A percentile compares a stretch with the other conserved stretches of the same genome.
These are phyloP conservation scores for Phallus indusiatus DNA, from an alignment of 768 basidiomycete genomes.

Conservation along the genomic window DNA sequence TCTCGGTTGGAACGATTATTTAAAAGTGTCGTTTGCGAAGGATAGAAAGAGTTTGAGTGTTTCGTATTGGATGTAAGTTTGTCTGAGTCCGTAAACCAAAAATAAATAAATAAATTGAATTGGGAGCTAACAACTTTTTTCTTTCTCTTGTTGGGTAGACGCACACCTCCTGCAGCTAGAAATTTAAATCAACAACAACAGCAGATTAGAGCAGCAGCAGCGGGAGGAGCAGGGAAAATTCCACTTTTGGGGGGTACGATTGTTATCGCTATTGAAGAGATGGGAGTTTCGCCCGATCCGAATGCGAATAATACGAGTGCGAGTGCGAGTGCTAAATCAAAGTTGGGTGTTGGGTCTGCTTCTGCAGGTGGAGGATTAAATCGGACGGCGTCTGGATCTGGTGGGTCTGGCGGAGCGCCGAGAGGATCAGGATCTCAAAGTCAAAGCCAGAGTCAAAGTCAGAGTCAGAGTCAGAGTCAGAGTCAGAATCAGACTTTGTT, in stretches of 20 bases:
- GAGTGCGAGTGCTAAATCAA: not conserved
- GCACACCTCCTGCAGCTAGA: conserved; percentile 27
- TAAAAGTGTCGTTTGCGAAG: conserved; percentile 60
- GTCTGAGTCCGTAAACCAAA: not conserved
- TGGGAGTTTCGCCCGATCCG: conserved; percentile 7
- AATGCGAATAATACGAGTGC: no score
- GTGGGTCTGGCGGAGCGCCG: conserved; percentile 36
- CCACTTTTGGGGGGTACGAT: conserved; percentile 64
- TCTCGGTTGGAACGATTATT: conserved; percentile 78
- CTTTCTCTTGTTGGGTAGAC: conserved; percentile 21
- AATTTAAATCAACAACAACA: conserved; percentile 16
- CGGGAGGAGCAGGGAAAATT: no score
- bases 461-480: conserved; percentile 36
- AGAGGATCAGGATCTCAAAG: conserved; percentile 46
- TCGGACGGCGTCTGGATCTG: conserved; percentile 27
- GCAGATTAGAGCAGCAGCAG: conserved; percentile 19
- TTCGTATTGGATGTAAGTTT: conserved; percentile 78
- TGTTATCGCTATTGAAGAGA: conserved; percentile 59
- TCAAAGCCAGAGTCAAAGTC: conserved; percentile 29
- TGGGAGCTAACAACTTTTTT: not conserved
- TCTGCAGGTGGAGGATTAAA: not conserved
- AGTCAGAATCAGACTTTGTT: conserved; percentile 54
- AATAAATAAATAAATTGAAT: not conserved
- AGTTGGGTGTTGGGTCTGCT: not conserved
- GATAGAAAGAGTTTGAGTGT: conserved; percentile 59